phyloP scores from a whole-genome alignment of 1,139 yeast species.

The Scheffersomyces stambukii region DNA sequence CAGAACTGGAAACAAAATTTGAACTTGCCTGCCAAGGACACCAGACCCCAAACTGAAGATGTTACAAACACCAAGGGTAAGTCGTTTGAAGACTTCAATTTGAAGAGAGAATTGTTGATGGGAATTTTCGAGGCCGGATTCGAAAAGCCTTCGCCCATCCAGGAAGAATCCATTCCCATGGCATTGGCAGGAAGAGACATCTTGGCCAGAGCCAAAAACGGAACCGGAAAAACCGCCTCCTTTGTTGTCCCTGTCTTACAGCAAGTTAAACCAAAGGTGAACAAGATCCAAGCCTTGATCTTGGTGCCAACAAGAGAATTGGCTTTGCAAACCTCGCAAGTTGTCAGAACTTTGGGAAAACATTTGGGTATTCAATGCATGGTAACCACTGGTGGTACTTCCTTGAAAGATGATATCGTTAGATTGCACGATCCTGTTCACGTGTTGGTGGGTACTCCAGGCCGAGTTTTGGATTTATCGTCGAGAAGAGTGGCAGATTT shows the following conservation, averaged over 20 bases:
- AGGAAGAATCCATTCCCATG: conserved; percentile 95
- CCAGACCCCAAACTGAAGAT: conserved; percentile 95
- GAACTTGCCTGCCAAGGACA: conserved; percentile 77
- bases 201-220: conserved; percentile 96
- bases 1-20: conserved; percentile 67
- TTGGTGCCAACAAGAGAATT: conserved; percentile 93
- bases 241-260: conserved; percentile 87
- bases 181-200: conserved; percentile 95
- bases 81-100: conserved; percentile 85
- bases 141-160: conserved; percentile 97
- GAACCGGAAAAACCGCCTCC: conserved; percentile 98
- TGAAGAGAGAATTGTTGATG: conserved; percentile 92
- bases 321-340: conserved; percentile 97
- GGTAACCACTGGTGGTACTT: conserved; percentile 99
- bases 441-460: conserved; percentile 91
- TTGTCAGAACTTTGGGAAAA: conserved; percentile 93
- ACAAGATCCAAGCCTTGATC: conserved; percentile 84
- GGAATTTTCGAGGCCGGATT: conserved; percentile 99
- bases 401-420: conserved; percentile 87
- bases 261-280: conserved; percentile 74
- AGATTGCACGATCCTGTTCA: conserved; percentile 92
- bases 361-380: conserved; percentile 90
- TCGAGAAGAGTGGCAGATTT: conserved; percentile 84
- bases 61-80: conserved; percentile 89
- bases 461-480: conserved; percentile 93